These are phyloP conservation scores for Cercospora sesami DNA, from an alignment of 2,329 filamentous ascomycete species.

Conservation along the genomic window DNA sequence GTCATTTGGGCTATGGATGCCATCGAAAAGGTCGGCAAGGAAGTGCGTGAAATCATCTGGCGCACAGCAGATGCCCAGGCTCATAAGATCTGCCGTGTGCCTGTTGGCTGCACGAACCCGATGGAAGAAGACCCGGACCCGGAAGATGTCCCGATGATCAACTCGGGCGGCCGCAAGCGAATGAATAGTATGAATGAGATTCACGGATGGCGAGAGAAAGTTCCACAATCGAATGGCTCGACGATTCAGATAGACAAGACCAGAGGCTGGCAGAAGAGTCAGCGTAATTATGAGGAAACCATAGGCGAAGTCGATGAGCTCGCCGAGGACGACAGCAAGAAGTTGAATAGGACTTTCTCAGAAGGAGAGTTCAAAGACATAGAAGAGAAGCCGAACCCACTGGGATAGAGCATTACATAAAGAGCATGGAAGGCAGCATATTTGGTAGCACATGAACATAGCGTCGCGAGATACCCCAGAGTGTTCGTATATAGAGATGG, in stretches of 20 bases:
- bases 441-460: background rate
- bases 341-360: conserved; percentile 8
- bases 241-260: conserved; percentile 19
- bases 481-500: background rate
- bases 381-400: conserved; percentile 36
- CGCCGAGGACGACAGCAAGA: conserved; percentile 12
- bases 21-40: conserved; percentile 76
- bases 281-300: conserved; percentile 16
- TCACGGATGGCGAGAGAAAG: background rate
- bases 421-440: background rate
- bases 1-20: conserved; percentile 93
- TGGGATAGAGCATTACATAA: conserved; percentile 18
- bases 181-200: conserved; percentile 36
- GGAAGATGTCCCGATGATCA: conserved; percentile 34
- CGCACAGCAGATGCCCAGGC: conserved; percentile 63
- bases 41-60: conserved; percentile 82
- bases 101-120: conserved; percentile 61
- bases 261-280: conserved; percentile 10
- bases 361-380: conserved; percentile 34
- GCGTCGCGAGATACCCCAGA: background rate
- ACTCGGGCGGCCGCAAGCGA: conserved; percentile 29
- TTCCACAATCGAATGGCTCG: background rate
- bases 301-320: conserved; percentile 19
- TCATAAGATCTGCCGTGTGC: conserved; percentile 62
- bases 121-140: conserved; percentile 25